These are phyloP conservation scores for Trichoderma sp. DNA, from an alignment of 2,329 filamentous ascomycete genomes.

Conservation along the genomic window DNA sequence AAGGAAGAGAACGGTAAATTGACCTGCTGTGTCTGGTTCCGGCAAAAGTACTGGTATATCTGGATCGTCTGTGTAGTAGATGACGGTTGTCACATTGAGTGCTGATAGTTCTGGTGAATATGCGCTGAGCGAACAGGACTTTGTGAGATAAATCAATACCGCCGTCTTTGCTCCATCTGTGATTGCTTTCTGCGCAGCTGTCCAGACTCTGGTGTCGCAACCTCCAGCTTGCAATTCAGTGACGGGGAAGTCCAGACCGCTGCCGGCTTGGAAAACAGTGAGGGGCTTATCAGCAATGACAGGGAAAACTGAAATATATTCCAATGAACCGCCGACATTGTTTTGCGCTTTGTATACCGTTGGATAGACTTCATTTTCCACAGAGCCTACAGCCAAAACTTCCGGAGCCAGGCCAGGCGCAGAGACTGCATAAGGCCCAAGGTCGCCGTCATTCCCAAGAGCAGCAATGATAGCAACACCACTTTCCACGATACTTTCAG, in stretches of 20 bases:
- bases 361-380: not conserved
- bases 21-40: not conserved
- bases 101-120: not conserved
- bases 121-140: not conserved
- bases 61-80: slow-evolving; percentile 2
- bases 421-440: not conserved
- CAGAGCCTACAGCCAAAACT: not conserved
- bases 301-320: not conserved
- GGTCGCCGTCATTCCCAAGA: not conserved
- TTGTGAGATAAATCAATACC: not conserved
- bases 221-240: not conserved
- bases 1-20: not conserved
- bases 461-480: not conserved
- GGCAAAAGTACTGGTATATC: not conserved
- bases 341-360: not conserved
- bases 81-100: not conserved
- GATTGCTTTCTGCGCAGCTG: not conserved
- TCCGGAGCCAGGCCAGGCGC: not conserved
- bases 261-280: not conserved
- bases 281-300: not conserved
- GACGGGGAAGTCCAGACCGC: not conserved
- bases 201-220: not conserved
- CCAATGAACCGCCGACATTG: not conserved
- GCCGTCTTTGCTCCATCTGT: not conserved
- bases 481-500: not conserved